A percentile compares a stretch with the other conserved stretches of the same genome.
Conservation (phyloP, 441 rosid genomes). For the Isatis lusitanica region DNA sequence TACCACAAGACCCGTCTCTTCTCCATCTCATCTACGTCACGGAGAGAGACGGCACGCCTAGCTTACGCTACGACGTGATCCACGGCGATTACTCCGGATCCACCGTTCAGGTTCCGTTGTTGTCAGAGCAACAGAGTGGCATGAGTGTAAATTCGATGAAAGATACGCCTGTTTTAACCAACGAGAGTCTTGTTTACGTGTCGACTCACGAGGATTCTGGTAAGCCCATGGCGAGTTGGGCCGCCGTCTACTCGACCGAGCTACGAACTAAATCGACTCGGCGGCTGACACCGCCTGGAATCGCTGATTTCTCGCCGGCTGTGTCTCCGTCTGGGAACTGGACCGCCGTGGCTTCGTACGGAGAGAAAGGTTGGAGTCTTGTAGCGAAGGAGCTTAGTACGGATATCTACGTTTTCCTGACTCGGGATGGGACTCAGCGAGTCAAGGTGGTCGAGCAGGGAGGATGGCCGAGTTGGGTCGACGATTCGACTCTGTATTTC, state of each 20-base stretch:
- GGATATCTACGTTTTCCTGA: constrained; percentile 66
- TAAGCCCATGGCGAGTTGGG: constrained; percentile 70
- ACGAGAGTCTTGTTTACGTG: constrained; percentile 60
- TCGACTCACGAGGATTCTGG: constrained; percentile 73
- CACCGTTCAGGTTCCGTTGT: constrained; percentile 49
- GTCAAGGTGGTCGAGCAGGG: constrained; percentile 72
- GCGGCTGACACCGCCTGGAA: constrained; percentile 60
- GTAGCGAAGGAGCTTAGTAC: constrained; percentile 62
- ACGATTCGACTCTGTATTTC: constrained; percentile 68
- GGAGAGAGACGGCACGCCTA: constrained; percentile 59
- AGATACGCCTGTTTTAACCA: constrained; percentile 60
- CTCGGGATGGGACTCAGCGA: constrained; percentile 69
- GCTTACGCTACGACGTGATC: constrained; percentile 57
- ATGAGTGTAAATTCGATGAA: constrained; percentile 55
- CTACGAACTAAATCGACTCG: constrained; percentile 56
- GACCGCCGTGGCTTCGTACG: constrained; percentile 87
- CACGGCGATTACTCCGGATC: not conserved
- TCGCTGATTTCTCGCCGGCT: constrained; percentile 84
- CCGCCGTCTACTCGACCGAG: constrained; percentile 76
- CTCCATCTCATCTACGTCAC: constrained; percentile 66
- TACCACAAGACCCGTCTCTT: constrained; percentile 21
- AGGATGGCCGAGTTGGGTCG: constrained; percentile 90
- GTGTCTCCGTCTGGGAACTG: constrained; percentile 76
- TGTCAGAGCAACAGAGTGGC: constrained; percentile 32
- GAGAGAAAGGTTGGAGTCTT: constrained; percentile 61